Percentiles rank a stretch among this genome's conserved stretches.
These are phyloP conservation scores for Thamnidium elegans DNA, from an alignment of 192 early-diverging fungal genomes.

Conservation along the genomic window DNA sequence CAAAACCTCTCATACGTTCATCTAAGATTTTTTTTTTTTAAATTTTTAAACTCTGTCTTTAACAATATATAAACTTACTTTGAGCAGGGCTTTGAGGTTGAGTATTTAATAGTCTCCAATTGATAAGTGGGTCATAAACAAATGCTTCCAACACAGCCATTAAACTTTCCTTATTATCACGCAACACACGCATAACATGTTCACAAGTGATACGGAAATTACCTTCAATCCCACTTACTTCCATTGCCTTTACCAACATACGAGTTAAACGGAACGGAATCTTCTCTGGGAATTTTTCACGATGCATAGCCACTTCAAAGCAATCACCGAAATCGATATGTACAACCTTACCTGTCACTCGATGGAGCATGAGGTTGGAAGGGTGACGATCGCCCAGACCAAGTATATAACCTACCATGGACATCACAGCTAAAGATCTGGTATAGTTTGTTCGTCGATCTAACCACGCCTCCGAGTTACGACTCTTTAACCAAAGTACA, in stretches of 20 bases:
- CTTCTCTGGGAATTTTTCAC: slow-evolving; percentile 95
- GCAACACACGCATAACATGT: slow-evolving; percentile 91
- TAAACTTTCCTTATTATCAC: slow-evolving; percentile 92
- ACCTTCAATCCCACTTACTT: slow-evolving; percentile 94
- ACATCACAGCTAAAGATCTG: slow-evolving; percentile 92
- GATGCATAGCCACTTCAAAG: slow-evolving; percentile 95
- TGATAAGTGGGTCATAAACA: slow-evolving; percentile 94
- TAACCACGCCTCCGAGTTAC: slow-evolving; percentile 94
- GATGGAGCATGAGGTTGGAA: slow-evolving; percentile 91
- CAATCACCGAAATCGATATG: slow-evolving; percentile 99
- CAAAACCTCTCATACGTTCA: slow-evolving; percentile 30
- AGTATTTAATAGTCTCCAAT: slow-evolving; percentile 72
- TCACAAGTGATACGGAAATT: slow-evolving; percentile 94
- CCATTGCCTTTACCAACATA: slow-evolving; percentile 98
- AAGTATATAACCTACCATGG: slow-evolving; percentile 98
- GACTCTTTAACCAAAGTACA: slow-evolving; percentile 91
- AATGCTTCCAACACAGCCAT: slow-evolving; percentile 99
- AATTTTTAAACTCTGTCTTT: neutral
- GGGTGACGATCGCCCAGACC: slow-evolving; percentile 96
- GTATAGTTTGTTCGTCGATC: slow-evolving; percentile 95
- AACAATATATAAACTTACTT: slow-evolving; percentile 13
- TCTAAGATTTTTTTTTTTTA: slow-evolving; percentile 9
- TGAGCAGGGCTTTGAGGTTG: slow-evolving; percentile 48
- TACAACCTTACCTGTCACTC: slow-evolving; percentile 86
- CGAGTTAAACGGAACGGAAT: slow-evolving; percentile 98